These are phyloP conservation scores for Exophiala bonariae DNA, from an alignment of 2,329 filamentous ascomycete genomes.

Conservation along the genomic window DNA sequence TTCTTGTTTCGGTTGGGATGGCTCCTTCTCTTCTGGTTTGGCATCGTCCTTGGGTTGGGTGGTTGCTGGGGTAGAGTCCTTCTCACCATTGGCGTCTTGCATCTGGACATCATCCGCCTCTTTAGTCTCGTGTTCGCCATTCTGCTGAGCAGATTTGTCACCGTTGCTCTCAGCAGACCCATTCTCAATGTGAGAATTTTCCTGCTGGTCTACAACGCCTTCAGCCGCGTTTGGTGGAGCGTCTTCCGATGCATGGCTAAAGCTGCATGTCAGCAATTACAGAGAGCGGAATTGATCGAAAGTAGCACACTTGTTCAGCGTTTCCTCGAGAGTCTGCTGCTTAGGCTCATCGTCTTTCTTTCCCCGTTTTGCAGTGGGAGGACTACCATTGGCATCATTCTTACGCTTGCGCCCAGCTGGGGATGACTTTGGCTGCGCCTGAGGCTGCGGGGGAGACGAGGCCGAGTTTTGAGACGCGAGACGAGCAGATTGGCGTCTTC, in stretches of 20 bases:
- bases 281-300: neutral
- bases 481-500: constrained; percentile 36
- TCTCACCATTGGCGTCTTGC: neutral
- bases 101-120: neutral
- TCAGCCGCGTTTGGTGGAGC: constrained; percentile 7
- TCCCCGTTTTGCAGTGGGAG: constrained; percentile 38
- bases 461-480: constrained; percentile 40
- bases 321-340: constrained; percentile 33
- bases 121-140: constrained; percentile 2
- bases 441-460: constrained; percentile 16
- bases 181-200: constrained; percentile 6
- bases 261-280: constrained; percentile 9
- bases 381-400: constrained; percentile 24
- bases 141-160: neutral
- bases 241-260: constrained; percentile 11
- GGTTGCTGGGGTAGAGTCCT: neutral
- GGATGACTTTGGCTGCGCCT: constrained; percentile 19
- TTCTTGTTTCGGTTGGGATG: constrained; percentile 6
- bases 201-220: constrained; percentile 7
- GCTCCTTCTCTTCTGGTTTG: constrained; percentile 1
- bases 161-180: neutral
- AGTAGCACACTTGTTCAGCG: constrained; percentile 23
- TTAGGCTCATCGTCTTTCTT: constrained; percentile 33
- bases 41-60: neutral
- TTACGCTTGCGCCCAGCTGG: constrained; percentile 43